These are phyloP conservation scores for Camillea tinctor DNA, from an alignment of 2,329 filamentous ascomycete species.

Conservation along the genomic window DNA sequence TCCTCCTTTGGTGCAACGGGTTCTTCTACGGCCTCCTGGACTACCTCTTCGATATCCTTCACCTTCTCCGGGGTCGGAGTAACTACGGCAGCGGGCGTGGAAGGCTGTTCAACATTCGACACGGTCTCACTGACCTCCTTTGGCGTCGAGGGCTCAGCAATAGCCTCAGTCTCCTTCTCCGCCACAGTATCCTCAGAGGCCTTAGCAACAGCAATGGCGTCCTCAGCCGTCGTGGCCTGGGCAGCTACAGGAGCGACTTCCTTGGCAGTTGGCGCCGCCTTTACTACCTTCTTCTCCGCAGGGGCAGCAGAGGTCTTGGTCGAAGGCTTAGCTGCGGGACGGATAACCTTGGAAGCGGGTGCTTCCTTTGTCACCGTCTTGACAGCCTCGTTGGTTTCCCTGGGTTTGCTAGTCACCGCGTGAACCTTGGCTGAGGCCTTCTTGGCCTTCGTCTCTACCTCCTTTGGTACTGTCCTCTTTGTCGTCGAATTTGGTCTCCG, in stretches of 20 bases:
- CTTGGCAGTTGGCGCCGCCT: not conserved
- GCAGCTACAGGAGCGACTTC: conserved; percentile 12
- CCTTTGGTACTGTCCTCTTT: conserved; percentile 20
- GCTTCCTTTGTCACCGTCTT: conserved; percentile 20
- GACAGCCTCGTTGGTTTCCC: conserved; percentile 14
- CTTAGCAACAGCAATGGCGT: conserved; percentile 19
- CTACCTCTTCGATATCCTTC: conserved; percentile 29
- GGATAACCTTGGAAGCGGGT: conserved; percentile 25
- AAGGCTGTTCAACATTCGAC: conserved; percentile 2
- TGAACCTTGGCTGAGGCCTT: conserved; percentile 27
- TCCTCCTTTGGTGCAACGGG: conserved; percentile 3
- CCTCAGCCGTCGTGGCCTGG: conserved; percentile 17
- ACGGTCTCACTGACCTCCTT: conserved; percentile 4
- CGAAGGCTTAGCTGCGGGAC: conserved; percentile 20
- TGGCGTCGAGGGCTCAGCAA: conserved; percentile 1
- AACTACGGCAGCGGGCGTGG: conserved; percentile 7
- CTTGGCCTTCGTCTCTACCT: conserved; percentile 24
- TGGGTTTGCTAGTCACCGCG: conserved; percentile 22
- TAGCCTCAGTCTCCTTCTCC: conserved; percentile 17
- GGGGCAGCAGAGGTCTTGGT: conserved; percentile 16
- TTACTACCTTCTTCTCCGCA: conserved; percentile 14
- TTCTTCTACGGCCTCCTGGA: conserved; percentile 17
- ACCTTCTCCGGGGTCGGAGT: conserved; percentile 23
- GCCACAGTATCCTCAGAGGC: conserved; percentile 13
- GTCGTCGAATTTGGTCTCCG: conserved; percentile 33